Conservation (phyloP, 306 rosid species). For the Fragaria vesca region DNA sequence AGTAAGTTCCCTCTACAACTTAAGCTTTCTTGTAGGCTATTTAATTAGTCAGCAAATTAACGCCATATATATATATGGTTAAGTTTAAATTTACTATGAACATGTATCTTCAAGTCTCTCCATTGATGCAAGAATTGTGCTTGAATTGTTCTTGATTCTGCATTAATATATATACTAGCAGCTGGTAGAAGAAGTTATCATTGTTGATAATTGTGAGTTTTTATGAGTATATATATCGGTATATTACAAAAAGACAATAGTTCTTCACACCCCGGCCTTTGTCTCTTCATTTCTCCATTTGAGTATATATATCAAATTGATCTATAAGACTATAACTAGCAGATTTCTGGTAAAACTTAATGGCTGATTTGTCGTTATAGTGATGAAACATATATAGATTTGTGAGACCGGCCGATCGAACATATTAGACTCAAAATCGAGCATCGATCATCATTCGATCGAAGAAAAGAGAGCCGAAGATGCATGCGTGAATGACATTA, state of each 20-base stretch:
- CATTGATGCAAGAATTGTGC: neutral
- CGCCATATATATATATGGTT: neutral
- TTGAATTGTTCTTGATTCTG: neutral
- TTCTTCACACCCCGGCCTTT: neutral
- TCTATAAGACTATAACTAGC: neutral
- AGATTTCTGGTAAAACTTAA: neutral
- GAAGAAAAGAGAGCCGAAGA: neutral
- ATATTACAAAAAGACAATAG: neutral
- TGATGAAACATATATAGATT: neutral
- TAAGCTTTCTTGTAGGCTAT: neutral
- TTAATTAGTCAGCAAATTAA: neutral
- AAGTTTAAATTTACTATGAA: neutral
- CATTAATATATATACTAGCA: neutral
- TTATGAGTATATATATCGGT: neutral
- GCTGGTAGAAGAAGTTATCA: neutral
- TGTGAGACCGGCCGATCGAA: neutral
- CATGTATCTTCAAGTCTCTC: neutral
- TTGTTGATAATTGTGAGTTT: neutral
- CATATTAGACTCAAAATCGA: neutral
- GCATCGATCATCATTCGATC: neutral
- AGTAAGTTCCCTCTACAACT: slow-evolving; percentile 11
- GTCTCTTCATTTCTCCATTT: neutral
- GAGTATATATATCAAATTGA: neutral
- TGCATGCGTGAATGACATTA: neutral
- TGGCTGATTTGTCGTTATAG: neutral